A percentile compares a stretch with the other conserved stretches of the same genome.
Evolutionary conservation across 352 stramenopile species (phyloP).

Genomic region (Phytophthora pinifolia): DNA sequence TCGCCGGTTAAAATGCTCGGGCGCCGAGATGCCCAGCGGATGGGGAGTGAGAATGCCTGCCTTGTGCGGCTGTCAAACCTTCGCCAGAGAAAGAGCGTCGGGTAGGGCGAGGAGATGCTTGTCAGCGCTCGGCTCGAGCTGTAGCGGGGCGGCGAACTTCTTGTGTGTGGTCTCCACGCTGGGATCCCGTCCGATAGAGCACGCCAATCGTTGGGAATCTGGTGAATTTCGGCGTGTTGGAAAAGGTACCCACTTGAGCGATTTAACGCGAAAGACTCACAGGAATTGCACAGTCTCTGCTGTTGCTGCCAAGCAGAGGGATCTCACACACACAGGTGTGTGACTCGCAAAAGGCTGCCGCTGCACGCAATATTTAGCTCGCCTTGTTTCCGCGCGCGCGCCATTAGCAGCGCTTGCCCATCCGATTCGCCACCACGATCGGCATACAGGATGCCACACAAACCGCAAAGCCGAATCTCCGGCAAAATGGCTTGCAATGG

Average conservation of each 20-base stretch:
- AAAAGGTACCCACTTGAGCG: constrained; percentile 24
- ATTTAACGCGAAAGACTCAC: constrained; percentile 12
- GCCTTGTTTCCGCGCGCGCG: too few species aligned
- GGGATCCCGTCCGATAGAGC: constrained; percentile 19
- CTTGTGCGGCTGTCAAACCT: constrained; percentile 25
- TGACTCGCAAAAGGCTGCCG: too few species aligned
- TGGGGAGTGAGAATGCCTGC: constrained; percentile 29
- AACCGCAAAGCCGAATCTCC: not conserved
- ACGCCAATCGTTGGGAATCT: constrained; percentile 27
- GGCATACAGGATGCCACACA: constrained; percentile 1
- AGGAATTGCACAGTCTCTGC: not conserved
- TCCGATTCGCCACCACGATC: not conserved
- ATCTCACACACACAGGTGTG: too few species aligned
- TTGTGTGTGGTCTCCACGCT: constrained; percentile 11
- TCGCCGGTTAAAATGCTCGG: constrained; percentile 10
- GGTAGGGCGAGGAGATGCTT: constrained; percentile 5
- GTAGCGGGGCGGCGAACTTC: not conserved
- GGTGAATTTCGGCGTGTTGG: constrained; percentile 11
- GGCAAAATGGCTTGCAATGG: too few species aligned
- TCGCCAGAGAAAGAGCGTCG: constrained; percentile 18
- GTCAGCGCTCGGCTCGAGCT: not conserved
- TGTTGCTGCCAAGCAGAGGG: too few species aligned
- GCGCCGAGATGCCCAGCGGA: constrained; percentile 18
- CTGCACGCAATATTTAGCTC: too few species aligned
- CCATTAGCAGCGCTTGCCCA: not conserved